These are phyloP conservation scores for Strigomonas galati DNA, from an alignment of 208 protist genomes.

Conservation along the genomic window DNA sequence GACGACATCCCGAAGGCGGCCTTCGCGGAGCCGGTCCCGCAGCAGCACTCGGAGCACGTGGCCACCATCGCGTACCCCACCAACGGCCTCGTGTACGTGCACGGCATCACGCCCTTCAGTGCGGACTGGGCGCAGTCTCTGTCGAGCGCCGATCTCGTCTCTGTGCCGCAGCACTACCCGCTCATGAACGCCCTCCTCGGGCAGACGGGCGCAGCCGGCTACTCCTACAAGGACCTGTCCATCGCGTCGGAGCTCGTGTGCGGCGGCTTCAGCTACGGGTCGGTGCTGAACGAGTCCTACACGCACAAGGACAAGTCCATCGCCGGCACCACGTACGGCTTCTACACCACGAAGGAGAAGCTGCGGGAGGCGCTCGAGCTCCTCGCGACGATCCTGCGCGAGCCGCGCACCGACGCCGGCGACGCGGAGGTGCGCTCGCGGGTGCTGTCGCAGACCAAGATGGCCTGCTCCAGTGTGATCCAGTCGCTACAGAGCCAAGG, in stretches of 20 bases:
- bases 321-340: constrained; percentile 65
- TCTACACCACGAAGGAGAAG: constrained; percentile 87
- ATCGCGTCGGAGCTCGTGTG: constrained; percentile 81
- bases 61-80: constrained; percentile 14
- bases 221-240: constrained; percentile 77
- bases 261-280: constrained; percentile 74
- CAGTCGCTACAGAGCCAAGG: constrained; percentile 72
- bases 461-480: constrained; percentile 55
- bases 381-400: constrained; percentile 53
- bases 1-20: constrained; percentile 71
- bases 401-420: constrained; percentile 52
- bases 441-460: constrained; percentile 63
- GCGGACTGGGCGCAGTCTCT: constrained; percentile 28
- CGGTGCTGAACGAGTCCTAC: constrained; percentile 75
- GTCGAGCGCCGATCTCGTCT: constrained; percentile 18
- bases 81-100: constrained; percentile 84
- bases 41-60: constrained; percentile 17
- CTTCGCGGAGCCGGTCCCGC: constrained; percentile 74
- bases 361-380: constrained; percentile 73
- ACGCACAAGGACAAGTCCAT: constrained; percentile 44
- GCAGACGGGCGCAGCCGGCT: constrained; percentile 51
- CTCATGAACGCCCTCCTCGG: constrained; percentile 55
- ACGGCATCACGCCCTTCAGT: constrained; percentile 74
- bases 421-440: constrained; percentile 73
- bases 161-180: constrained; percentile 40